These are phyloP conservation scores for Zygotorulaspora florentina DNA, from an alignment of 805 yeast species.

Conservation along the genomic window DNA sequence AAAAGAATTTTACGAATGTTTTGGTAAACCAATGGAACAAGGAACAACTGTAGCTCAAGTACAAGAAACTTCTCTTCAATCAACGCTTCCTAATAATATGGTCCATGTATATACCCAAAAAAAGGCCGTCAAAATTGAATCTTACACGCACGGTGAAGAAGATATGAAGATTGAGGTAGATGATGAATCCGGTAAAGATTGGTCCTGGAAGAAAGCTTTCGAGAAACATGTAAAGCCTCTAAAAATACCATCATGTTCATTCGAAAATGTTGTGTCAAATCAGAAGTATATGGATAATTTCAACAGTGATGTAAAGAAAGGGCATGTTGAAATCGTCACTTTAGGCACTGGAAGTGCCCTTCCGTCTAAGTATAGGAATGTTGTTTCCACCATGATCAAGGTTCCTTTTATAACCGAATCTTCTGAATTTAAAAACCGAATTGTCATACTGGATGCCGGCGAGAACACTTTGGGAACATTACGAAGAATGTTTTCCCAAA, in stretches of 20 bases:
- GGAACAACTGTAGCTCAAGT: conserved; percentile 24
- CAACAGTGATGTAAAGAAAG: conserved; percentile 36
- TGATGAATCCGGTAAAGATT: conserved; percentile 3
- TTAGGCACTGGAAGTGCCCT: conserved; percentile 92
- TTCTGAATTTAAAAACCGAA: conserved; percentile 34
- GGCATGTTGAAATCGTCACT: conserved; percentile 64
- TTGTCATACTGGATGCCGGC: conserved; percentile 85
- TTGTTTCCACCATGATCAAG: conserved; percentile 71
- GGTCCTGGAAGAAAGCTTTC: conserved; percentile 29
- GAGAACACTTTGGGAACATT: conserved; percentile 82
- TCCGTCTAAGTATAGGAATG: conserved; percentile 83
- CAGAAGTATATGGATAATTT: conserved; percentile 33
- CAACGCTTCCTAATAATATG: conserved; percentile 14
- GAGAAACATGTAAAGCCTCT: conserved; percentile 28
- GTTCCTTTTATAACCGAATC: conserved; percentile 48
- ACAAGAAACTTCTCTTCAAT: conserved; percentile 18
- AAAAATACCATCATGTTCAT: conserved; percentile 23
- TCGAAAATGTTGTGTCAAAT: conserved; percentile 26
- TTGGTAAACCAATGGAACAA: conserved; percentile 29
- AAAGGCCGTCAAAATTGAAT: conserved; percentile 20
- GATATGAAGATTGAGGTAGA: conserved; percentile 10
- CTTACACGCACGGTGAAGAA: conserved; percentile 20
- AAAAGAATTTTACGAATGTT: conserved; percentile 31
- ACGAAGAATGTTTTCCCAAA: conserved; percentile 53
- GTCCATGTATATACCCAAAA: conserved; percentile 27